Base-by-base conservation (phyloP, 768 basidiomycete genomes). In the Lentinula boryana region DNA sequence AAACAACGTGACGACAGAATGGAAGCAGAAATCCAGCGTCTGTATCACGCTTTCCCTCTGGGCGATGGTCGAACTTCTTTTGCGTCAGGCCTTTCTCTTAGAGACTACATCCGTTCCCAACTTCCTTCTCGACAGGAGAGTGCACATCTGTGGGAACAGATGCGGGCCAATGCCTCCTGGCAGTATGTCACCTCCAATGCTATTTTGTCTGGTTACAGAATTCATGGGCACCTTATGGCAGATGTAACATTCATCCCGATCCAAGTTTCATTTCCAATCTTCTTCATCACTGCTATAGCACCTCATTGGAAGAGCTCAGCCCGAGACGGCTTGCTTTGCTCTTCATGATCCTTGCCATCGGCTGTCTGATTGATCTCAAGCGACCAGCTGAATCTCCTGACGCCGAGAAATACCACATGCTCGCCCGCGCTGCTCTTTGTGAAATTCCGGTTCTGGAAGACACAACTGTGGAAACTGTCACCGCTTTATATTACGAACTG, bases 311-410 rank as follows among this genome's bases (percentile, higher is more conserved):
- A 57, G 80, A 82, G 43, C 76, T 87, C 51, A 84, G 82, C 63
- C 83, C 87, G 23, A 80, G 87, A 56, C 78, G 86, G 36, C 77
- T 89, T 4, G 82, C 85, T 10, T 78, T 89, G 31, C 75, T 88
- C 62, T 80, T 84, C 66, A 86, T 89, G 79, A 84, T 89, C 63
- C 76, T 89, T 61, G 84, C 88, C 31, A 83, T 89, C 40, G 87
- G 87, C 32, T 82, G 82, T 58, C 76, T 85, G 50, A 86, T 88
- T 36, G 87, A 89, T 70, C 75, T 84, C 4, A 71, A 77, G 67
- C 77, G 69, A 40, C 74, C 67, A 64, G 78, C 65, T 52, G 79
- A 75, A 69, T 81, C 78, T 7, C 76, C 82, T 16, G 84, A 84
- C 51, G 82, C 84, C 1, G 83, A 85, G 65, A 78, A 76, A 60